Conservation (phyloP, 169 alveolate species). For the Eimeria necatrix region DNA sequence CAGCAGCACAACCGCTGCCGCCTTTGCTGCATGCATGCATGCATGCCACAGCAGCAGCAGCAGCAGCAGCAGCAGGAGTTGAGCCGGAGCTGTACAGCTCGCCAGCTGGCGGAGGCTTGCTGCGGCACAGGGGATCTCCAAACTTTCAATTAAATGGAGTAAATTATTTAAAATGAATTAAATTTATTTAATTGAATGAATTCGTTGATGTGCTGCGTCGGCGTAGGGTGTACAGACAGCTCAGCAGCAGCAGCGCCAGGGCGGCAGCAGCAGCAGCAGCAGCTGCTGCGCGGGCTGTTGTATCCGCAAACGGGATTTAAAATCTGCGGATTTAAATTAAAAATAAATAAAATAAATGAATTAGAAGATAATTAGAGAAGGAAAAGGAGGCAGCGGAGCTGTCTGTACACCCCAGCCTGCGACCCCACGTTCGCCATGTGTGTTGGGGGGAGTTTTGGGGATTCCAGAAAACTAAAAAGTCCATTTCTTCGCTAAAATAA, state of each 20-base stretch:
- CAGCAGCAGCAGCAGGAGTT: not conserved
- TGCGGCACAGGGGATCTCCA: not conserved
- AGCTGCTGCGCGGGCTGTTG: no score
- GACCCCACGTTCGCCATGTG: no score
- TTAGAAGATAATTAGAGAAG: not conserved
- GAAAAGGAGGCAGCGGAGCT: not conserved
- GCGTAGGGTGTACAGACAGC: no score
- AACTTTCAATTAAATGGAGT: not conserved
- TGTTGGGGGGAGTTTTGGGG: no score
- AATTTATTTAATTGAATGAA: not conserved
- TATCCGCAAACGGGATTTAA: no score
- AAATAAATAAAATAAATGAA: not conserved
- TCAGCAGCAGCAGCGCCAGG: no score
- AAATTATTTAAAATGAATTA: not conserved
- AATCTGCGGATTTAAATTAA: not conserved
- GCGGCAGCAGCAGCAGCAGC: no score
- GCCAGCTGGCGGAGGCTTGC: not conserved
- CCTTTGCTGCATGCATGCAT: conserved; percentile 43
- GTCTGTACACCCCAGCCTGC: not conserved
- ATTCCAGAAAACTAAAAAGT: no score
- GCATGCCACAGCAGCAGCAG: not conserved
- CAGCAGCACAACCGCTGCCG: conserved; percentile 45
- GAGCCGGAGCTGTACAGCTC: not conserved
- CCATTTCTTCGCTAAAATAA: no score
- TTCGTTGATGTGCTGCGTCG: not conserved